These are phyloP conservation scores for Clitoria ternatea DNA, from an alignment of 306 rosid species.

Conservation along the genomic window DNA sequence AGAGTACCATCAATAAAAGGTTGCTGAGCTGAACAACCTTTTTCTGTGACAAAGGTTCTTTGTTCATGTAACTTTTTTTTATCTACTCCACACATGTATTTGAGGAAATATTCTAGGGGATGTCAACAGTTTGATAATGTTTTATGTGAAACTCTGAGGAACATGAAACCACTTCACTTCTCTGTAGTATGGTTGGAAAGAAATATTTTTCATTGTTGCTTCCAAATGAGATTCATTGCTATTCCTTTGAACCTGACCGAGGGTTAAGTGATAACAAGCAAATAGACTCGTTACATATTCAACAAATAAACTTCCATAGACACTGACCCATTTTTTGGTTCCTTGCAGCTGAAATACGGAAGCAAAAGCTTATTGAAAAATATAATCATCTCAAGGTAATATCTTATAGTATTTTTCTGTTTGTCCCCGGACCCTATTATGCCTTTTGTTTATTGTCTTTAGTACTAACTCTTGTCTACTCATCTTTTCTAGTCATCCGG, in stretches of 20 bases:
- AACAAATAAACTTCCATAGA: neutral
- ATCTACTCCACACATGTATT: neutral
- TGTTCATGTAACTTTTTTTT: no score
- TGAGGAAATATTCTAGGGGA: neutral
- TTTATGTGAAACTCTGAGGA: neutral
- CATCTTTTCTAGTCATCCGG: slow-evolving; percentile 51
- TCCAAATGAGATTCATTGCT: no score
- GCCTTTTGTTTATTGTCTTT: no score
- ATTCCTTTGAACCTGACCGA: neutral
- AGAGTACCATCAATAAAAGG: neutral
- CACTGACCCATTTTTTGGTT: slow-evolving; percentile 7
- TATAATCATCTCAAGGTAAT: slow-evolving; percentile 63
- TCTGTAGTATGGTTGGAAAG: neutral
- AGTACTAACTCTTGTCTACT: neutral
- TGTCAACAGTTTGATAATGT: neutral
- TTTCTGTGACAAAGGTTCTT: neutral
- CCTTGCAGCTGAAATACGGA: slow-evolving; percentile 62
- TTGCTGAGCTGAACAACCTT: neutral
- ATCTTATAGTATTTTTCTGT: neutral
- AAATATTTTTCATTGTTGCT: neutral
- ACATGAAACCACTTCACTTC: neutral
- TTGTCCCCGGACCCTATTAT: no score
- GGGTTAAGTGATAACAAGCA: no score
- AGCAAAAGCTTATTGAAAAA: slow-evolving; percentile 60
- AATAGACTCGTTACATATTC: no score